A percentile compares a stretch with the other conserved stretches of the same genome.
Conservation (phyloP, 768 basidiomycete genomes). For the Lentinula guzmanii region DNA sequence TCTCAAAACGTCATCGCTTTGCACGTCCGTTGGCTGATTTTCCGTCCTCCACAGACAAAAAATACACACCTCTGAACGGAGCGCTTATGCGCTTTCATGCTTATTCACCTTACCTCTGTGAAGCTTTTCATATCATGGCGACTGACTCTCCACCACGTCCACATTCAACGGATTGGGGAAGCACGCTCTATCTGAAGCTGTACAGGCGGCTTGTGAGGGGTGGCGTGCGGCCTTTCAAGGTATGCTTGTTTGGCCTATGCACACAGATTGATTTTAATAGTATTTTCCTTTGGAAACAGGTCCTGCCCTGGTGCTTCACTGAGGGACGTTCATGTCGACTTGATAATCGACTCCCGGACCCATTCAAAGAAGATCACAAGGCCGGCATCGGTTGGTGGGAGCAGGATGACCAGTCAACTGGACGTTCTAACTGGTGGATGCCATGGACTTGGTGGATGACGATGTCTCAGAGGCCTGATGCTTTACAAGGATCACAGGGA, state of each 20-base stretch:
- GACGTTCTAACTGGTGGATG: not conserved
- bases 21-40: not conserved
- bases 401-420: not conserved
- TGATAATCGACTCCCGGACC: conserved; percentile 91
- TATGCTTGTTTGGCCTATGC: conserved; percentile 19
- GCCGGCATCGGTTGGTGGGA: not conserved
- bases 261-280: too few relatives aligned
- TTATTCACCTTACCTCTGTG: conserved; percentile 94
- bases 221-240: conserved; percentile 76
- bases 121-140: conserved; percentile 90
- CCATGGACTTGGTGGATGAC: not conserved
- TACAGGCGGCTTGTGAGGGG: conserved; percentile 77
- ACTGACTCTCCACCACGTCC: conserved; percentile 65
- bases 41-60: conserved; percentile 47
- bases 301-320: conserved; percentile 89
- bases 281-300: not conserved
- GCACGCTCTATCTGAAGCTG: conserved; percentile 85
- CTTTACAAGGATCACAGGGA: too few relatives aligned
- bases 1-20: too few relatives aligned
- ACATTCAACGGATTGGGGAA: conserved; percentile 91
- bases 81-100: conserved; percentile 90
- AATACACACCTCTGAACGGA: conserved; percentile 79
- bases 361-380: conserved; percentile 41
- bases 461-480: not conserved
- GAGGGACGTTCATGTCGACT: conserved; percentile 89